Evolutionary conservation across 768 basidiomycete species (phyloP).

Genomic region (Collybiopsis luxurians): DNA sequence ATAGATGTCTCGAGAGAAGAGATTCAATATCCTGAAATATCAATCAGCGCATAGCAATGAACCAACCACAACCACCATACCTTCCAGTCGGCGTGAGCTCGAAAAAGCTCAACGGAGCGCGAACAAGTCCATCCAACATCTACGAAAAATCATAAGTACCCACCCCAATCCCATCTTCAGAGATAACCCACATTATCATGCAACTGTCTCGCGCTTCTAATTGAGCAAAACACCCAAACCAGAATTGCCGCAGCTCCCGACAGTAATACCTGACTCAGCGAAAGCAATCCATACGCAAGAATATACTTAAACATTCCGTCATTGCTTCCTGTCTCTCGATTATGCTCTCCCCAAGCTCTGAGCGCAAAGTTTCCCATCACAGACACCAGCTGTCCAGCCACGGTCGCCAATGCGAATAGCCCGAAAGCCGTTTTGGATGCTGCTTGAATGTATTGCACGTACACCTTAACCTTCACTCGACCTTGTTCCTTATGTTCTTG

Average conservation of each 20-base stretch:
- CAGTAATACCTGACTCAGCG: constrained; percentile 52
- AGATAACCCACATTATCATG: constrained; percentile 64
- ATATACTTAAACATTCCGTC: constrained; percentile 57
- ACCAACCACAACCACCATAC: constrained; percentile 31
- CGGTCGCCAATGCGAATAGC: constrained; percentile 55
- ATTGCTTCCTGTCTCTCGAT: constrained; percentile 56
- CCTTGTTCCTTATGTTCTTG: constrained; percentile 81
- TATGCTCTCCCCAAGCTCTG: constrained; percentile 83
- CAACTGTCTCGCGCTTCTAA: constrained; percentile 70
- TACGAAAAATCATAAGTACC: constrained; percentile 21
- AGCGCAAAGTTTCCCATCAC: constrained; percentile 65
- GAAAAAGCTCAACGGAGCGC: constrained; percentile 84
- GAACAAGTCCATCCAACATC: constrained; percentile 82
- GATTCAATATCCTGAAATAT: constrained; percentile 67
- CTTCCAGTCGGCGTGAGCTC: constrained; percentile 85
- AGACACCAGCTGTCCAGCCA: constrained; percentile 55
- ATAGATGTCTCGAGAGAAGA: constrained; percentile 88
- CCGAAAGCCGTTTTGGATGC: constrained; percentile 73
- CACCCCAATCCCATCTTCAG: not conserved
- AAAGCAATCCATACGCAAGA: constrained; percentile 65
- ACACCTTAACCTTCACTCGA: constrained; percentile 74
- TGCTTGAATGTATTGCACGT: constrained; percentile 73
- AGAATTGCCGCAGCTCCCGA: constrained; percentile 57
- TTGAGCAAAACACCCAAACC: constrained; percentile 75
- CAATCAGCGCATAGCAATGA: not conserved